Conservation (phyloP, 495 filamentous ascomycete genomes). For the Letharia lupina region DNA sequence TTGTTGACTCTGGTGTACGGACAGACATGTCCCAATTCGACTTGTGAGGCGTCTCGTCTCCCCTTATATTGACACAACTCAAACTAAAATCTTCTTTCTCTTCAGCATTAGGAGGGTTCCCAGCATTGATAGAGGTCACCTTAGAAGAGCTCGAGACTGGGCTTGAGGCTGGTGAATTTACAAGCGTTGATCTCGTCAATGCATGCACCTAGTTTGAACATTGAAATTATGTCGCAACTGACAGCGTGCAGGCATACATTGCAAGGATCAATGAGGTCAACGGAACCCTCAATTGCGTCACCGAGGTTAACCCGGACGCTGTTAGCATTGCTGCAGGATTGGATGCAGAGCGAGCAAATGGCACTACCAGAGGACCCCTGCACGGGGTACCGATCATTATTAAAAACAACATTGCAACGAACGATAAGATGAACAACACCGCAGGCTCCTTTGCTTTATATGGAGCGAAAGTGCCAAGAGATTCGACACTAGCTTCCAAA, state of each 20-base stretch:
- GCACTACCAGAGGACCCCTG: constrained; percentile 31
- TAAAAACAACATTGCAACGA: constrained; percentile 60
- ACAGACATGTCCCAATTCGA: constrained; percentile 16
- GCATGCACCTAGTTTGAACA: constrained; percentile 22
- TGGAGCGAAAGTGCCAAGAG: constrained; percentile 39
- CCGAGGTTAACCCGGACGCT: constrained; percentile 52
- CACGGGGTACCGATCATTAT: constrained; percentile 63
- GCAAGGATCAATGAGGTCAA: constrained; percentile 47
- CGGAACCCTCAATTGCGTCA: constrained; percentile 40
- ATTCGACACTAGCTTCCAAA: constrained; percentile 40
- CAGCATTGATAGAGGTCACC: constrained; percentile 41
- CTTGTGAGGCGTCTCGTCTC: neutral
- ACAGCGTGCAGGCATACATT: constrained; percentile 38
- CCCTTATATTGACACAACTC: neutral
- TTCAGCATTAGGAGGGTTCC: constrained; percentile 25
- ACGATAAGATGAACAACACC: constrained; percentile 55
- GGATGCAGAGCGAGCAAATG: constrained; percentile 43
- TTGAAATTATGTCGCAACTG: constrained; percentile 4
- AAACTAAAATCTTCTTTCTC: neutral
- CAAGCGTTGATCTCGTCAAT: constrained; percentile 51
- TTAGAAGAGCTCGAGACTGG: constrained; percentile 45
- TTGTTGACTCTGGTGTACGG: constrained; percentile 9
- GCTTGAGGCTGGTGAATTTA: constrained; percentile 43
- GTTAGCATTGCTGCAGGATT: constrained; percentile 41
- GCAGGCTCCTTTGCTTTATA: constrained; percentile 52